A percentile compares a stretch with the other conserved stretches of the same genome.
Conservation (phyloP, 2,329 filamentous ascomycete species). For the Hypoxylon sp. region DNA sequence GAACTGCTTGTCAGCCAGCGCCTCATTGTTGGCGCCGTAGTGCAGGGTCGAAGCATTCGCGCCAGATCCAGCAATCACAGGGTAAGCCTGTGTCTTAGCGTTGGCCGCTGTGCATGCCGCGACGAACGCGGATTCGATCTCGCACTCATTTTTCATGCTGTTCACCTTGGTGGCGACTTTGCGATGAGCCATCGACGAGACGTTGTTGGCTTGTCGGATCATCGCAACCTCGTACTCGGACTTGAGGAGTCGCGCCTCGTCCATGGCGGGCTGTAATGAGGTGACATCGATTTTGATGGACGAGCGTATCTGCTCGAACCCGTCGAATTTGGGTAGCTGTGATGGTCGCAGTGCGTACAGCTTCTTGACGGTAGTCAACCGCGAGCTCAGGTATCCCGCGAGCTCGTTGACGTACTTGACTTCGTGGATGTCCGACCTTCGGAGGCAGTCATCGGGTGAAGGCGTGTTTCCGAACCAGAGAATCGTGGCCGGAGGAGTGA, state of each 20-base stretch:
- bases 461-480: slow-evolving; percentile 73
- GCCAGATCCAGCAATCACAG: slow-evolving; percentile 86
- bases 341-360: slow-evolving; percentile 57
- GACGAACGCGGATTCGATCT: slow-evolving; percentile 82
- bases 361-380: slow-evolving; percentile 52
- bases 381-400: slow-evolving; percentile 58
- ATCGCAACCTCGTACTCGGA: slow-evolving; percentile 84
- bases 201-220: slow-evolving; percentile 80
- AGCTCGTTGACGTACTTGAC: slow-evolving; percentile 67
- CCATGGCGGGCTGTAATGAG: slow-evolving; percentile 74
- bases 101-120: slow-evolving; percentile 75
- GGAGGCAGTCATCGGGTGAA: slow-evolving; percentile 66
- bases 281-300: slow-evolving; percentile 56
- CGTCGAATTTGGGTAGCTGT: slow-evolving; percentile 51
- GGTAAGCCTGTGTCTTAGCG: slow-evolving; percentile 83
- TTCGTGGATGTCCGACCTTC: slow-evolving; percentile 73
- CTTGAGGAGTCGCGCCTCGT: slow-evolving; percentile 83
- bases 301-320: slow-evolving; percentile 41
- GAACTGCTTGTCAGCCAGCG: slow-evolving; percentile 73
- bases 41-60: slow-evolving; percentile 86
- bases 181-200: slow-evolving; percentile 81
- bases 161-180: slow-evolving; percentile 72
- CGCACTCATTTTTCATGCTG: slow-evolving; percentile 76
- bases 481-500: slow-evolving; percentile 66
- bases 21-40: slow-evolving; percentile 81